Evolutionary conservation across 345 rosid species (phyloP), one percentile per base, ranked within the genome.

Genomic region (Ailanthus altissimus): DNA sequence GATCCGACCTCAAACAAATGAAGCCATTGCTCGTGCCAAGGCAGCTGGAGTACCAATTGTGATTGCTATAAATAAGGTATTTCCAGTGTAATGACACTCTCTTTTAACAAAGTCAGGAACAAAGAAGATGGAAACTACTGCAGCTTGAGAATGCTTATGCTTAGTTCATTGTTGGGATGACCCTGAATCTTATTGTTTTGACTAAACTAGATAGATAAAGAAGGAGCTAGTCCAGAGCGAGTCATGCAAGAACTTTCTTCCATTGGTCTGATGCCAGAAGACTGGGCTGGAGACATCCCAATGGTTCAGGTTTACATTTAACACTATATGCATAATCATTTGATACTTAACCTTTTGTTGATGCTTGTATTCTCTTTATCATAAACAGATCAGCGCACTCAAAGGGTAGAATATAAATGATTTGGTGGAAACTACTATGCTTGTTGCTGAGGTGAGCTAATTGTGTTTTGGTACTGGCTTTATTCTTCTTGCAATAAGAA

Each of bases 171-270:
- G 75, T 67, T 70, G 64, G 43, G 75, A 11, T 6, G 1, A 36
- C 73, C 72, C 71, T 72, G 46, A 36, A 21, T 68, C 72, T 76
- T 40, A 56, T 73, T 84, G 50, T 38, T 67, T 76, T 68, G 21
- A 51, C 67, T 77, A 66, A 72, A 59, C 72, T 90, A 96, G 99
- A 90, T 96, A 76, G 99, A 96, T 87, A 93, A 92, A 87, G 97
- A 92, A 45, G 99, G 98, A 66, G 99, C 99, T 75, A 96, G 85
- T 88, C 97, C 98, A 3, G 93, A 96, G 74, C 83, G 92, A 84
- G 98, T 96, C 23, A 96, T 96, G 99, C 97, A 96, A 88, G 97
- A 92, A 85, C 99, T 96, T 81, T 91, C 99, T 80, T 88, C 94
- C 38, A 83, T 93, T 77, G 99, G 99, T 74, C 86, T 96, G 85